Base-by-base conservation (phyloP, 1,139 yeast species). In the Diutina scorzettiae region DNA sequence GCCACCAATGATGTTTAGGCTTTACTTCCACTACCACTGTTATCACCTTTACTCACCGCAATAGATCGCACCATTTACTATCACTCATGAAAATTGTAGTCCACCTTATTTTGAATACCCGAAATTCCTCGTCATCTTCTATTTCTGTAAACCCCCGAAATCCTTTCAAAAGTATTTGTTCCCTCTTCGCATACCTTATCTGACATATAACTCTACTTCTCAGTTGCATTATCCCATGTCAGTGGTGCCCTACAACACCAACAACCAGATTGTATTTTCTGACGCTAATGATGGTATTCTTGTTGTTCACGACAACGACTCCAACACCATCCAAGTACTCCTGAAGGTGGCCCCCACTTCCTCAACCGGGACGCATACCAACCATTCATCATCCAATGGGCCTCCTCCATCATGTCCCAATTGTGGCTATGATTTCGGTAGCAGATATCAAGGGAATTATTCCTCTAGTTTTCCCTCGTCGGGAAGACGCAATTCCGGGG, bases 291-390 rank as follows among this genome's bases (percentile, higher is more conserved):
- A 62, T 29, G 69, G 71, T 17, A 58, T 73, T 9, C 50, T 71
- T 28, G 75, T 73, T 4, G 51, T 71, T 1, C 73, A 69, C 47
- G 65, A 72, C 49, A 59, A 63, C 41, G 56, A 55, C 39, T 60
- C 66, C 3, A 66, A 71, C 33, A 60, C 69, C 12, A 55, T 71
- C 30, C 67, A 64, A 49, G 49, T 70, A 39, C 49, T 61, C 11
- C 50, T 60, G 5, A 25, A 12, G 11, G 14, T 27, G 30, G 25
- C 25, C 8, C 25, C 25, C 25, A 6, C 9, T 6, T 9, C 25
- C 25, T 9, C 25, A 6, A 23, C 25, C 25, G 25, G 9, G 25
- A 6, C 25, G 25, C 25, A 23, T 6, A 6, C 25, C 6, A 9
- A 9, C 25, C 25, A 6, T 9, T 9, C 25, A 23, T 9, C 25